Evolutionary conservation across 106 monocot genomes (phyloP), one percentile per base, ranked within the genome.

Genomic region (Posidonia australis): DNA sequence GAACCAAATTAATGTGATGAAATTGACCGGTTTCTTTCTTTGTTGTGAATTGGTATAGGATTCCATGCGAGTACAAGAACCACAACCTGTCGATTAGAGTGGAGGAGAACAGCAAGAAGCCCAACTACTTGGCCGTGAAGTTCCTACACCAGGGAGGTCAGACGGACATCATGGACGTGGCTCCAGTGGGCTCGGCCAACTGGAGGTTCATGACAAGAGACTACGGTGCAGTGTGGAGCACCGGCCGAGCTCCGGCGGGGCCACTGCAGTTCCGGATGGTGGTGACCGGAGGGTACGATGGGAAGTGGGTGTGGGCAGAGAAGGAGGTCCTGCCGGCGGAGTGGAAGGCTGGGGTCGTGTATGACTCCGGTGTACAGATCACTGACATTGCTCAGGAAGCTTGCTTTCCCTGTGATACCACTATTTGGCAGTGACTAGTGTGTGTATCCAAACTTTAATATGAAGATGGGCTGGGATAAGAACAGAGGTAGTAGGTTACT

Each of bases 91-190:
- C 88, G 5, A 22, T 93, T 5, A 72, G 77, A 62, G 83, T 93
- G 54, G 88, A 93, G 51, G 81, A 93, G 77, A 67, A 61, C 51
- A 86, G 93, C 65, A 48, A 30, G 20, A 76, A 54, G 54, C 82
- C 85, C 36, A 75, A 52, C 52, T 53, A 77, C 36, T 46, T 93
- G 60, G 74, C 77, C 12, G 61, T 89, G 66, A 86, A 81, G 47
- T 73, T 93, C 30, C 49, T 93, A 16, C 89, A 83, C 75, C 93
- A 93, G 51, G 93, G 83, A 13, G 93, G 88, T 18, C 93, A 89
- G 64, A 89, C 93, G 4, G 93, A 93, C 63, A 86, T 93, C 0
- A 81, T 86, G 1, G 89, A 89, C 46, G 75, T 80, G 1, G 71
- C 80, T 25, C 14, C 6, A 31, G 62, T 57, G 32, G 44, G 31